Evolutionary conservation across 371 early-diverging fungal species (phyloP).

Genomic region (Apophysomyces trapeziformis): DNA sequence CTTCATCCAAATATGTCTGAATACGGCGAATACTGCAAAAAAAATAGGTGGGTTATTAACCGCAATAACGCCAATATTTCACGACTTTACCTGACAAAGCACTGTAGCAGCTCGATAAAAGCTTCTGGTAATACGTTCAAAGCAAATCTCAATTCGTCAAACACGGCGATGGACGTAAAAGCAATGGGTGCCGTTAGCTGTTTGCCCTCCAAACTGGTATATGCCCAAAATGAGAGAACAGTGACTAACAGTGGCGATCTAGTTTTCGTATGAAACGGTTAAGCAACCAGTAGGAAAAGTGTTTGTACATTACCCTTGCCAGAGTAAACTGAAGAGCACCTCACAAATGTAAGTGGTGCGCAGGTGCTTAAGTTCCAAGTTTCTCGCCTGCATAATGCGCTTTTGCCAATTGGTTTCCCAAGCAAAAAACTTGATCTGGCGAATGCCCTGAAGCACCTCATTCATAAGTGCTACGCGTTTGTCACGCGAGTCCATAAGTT

Average conservation of each 20-base stretch:
- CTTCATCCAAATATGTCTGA: constrained; percentile 67
- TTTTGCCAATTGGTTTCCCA: constrained; percentile 50
- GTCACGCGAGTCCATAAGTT: constrained; percentile 49
- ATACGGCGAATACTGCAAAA: constrained; percentile 57
- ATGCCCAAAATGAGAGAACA: constrained; percentile 51
- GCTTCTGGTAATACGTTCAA: constrained; percentile 56
- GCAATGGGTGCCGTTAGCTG: constrained; percentile 58
- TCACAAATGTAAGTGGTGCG: constrained; percentile 18
- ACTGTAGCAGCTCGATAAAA: constrained; percentile 35
- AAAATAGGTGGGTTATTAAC: not conserved
- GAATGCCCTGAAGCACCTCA: constrained; percentile 59
- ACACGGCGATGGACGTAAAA: constrained; percentile 59
- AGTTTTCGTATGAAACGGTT: not conserved
- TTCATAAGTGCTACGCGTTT: constrained; percentile 51
- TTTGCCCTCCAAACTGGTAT: constrained; percentile 54
- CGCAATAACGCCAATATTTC: not conserved
- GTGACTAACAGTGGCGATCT: constrained; percentile 57
- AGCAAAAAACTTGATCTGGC: constrained; percentile 69
- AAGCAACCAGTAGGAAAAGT: not conserved
- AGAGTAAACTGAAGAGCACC: not conserved
- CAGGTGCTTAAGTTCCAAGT: constrained; percentile 49
- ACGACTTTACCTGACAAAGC: constrained; percentile 24
- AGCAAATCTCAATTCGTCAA: constrained; percentile 51
- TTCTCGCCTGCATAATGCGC: constrained; percentile 49
- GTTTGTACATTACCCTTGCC: not conserved